phyloP scores from a whole-genome alignment of 768 basidiomycete species.

The Tephrocybe sp. region DNA sequence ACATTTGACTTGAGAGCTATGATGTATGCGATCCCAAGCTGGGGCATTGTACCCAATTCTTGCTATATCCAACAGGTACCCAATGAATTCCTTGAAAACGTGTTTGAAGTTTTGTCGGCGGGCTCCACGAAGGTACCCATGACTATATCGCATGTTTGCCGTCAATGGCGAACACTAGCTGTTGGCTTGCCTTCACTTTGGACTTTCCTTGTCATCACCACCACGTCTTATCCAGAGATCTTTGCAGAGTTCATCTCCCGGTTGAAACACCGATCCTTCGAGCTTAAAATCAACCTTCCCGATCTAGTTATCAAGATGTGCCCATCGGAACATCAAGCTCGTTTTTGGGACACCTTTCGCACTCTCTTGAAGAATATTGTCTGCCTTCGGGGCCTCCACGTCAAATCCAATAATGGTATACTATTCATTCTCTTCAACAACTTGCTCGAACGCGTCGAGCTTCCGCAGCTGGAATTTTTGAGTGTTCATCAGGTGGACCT shows the following conservation, averaged over 20 bases:
- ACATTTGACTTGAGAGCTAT: too few relatives aligned
- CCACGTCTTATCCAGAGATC: not conserved
- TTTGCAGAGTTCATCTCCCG: not conserved
- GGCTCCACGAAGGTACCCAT: too few relatives aligned
- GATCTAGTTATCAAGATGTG: not conserved
- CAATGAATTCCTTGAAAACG: too few relatives aligned
- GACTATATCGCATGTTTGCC: too few relatives aligned
- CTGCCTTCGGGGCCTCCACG: not conserved
- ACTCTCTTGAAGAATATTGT: not conserved
- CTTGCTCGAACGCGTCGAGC: not conserved
- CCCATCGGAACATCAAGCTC: not conserved
- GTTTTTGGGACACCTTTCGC: not conserved
- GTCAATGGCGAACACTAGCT: too few relatives aligned
- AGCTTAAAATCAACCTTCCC: not conserved
- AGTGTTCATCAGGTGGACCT: not conserved
- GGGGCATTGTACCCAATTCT: too few relatives aligned
- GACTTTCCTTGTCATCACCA: not conserved
- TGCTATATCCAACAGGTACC: too few relatives aligned
- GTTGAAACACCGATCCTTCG: not conserved
- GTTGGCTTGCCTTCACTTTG: not conserved
- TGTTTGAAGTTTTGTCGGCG: too few relatives aligned
- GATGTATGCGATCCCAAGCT: too few relatives aligned
- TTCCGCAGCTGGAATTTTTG: not conserved
- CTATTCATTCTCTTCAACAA: not conserved
- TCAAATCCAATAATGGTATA: not conserved